Evolutionary conservation across 2,329 filamentous ascomycete species (phyloP).

Genomic region (Cladophialophora psammophila): DNA sequence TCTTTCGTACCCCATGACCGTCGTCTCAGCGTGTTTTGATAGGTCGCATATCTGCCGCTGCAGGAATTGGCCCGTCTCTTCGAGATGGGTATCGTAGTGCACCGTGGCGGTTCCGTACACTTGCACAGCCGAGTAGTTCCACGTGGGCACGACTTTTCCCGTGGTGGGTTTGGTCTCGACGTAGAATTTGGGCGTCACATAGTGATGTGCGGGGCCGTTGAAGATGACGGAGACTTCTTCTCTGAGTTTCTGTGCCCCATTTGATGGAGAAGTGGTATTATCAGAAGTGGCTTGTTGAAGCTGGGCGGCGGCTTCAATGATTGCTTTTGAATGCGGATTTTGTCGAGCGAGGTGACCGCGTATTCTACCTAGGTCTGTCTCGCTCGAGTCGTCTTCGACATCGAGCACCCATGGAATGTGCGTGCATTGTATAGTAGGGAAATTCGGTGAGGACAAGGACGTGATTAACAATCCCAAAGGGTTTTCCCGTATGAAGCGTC

Average conservation of each 20-base stretch:
- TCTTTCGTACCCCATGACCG: slow-evolving; percentile 63
- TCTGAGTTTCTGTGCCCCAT: slow-evolving; percentile 38
- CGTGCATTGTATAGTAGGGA: slow-evolving; percentile 63
- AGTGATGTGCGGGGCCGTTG: slow-evolving; percentile 65
- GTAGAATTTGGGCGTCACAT: slow-evolving; percentile 74
- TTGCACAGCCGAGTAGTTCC: slow-evolving; percentile 73
- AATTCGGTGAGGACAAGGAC: slow-evolving; percentile 59
- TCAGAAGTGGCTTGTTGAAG: neutral
- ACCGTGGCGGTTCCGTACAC: slow-evolving; percentile 66
- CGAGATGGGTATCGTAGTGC: slow-evolving; percentile 58
- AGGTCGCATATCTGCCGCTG: slow-evolving; percentile 62
- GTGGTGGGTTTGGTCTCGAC: slow-evolving; percentile 68
- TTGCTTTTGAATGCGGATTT: slow-evolving; percentile 70
- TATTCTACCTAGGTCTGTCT: slow-evolving; percentile 54
- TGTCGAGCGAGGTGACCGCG: slow-evolving; percentile 68
- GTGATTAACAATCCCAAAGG: slow-evolving; percentile 70
- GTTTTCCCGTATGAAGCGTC: slow-evolving; percentile 65
- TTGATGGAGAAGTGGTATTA: neutral
- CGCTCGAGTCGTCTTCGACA: slow-evolving; percentile 47
- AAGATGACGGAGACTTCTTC: slow-evolving; percentile 70
- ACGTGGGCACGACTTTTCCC: slow-evolving; percentile 73
- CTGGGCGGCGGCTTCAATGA: slow-evolving; percentile 57
- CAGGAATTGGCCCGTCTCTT: slow-evolving; percentile 59
- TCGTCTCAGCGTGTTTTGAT: slow-evolving; percentile 58
- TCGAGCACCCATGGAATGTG: slow-evolving; percentile 70